Evolutionary conservation across 2,329 filamentous ascomycete species (phyloP).

Genomic region (Fusarium nurragi): DNA sequence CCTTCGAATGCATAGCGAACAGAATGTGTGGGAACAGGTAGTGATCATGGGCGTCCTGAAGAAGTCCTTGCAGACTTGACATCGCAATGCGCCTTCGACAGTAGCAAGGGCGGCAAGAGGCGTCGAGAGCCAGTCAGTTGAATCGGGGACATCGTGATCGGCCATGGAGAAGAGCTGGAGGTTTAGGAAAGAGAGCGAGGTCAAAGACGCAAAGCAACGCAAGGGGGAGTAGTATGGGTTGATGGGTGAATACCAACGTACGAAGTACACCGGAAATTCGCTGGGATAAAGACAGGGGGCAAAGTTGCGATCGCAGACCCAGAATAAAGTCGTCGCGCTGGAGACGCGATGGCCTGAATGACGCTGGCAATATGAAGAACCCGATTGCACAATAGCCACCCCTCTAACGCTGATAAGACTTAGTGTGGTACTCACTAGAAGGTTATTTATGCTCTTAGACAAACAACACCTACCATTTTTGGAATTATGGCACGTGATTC

Average conservation of each 20-base stretch:
- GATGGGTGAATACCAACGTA: neutral
- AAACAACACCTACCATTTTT: neutral
- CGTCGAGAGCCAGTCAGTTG: conserved; percentile 85
- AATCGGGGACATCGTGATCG: conserved; percentile 68
- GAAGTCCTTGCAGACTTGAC: conserved; percentile 98
- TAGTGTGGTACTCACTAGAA: neutral
- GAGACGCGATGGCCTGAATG: conserved; percentile 37
- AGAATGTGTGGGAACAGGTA: conserved; percentile 94
- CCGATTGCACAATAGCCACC: conserved; percentile 5
- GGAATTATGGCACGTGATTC: conserved; percentile 46
- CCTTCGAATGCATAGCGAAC: conserved; percentile 91
- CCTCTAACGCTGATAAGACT: neutral
- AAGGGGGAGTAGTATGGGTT: neutral
- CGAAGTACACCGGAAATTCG: neutral
- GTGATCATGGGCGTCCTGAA: conserved; percentile 95
- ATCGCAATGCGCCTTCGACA: conserved; percentile 87
- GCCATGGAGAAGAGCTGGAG: conserved; percentile 40
- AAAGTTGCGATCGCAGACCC: neutral
- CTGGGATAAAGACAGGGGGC: neutral
- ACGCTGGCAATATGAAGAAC: conserved; percentile 4
- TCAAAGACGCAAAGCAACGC: neutral
- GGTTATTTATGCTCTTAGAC: neutral
- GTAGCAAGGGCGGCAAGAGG: conserved; percentile 71
- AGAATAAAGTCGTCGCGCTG: conserved; percentile 35
- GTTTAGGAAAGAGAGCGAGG: neutral